Evolutionary conservation across 2,329 filamentous ascomycete species (phyloP).

Genomic region (Colletotrichum neosansevieriae): DNA sequence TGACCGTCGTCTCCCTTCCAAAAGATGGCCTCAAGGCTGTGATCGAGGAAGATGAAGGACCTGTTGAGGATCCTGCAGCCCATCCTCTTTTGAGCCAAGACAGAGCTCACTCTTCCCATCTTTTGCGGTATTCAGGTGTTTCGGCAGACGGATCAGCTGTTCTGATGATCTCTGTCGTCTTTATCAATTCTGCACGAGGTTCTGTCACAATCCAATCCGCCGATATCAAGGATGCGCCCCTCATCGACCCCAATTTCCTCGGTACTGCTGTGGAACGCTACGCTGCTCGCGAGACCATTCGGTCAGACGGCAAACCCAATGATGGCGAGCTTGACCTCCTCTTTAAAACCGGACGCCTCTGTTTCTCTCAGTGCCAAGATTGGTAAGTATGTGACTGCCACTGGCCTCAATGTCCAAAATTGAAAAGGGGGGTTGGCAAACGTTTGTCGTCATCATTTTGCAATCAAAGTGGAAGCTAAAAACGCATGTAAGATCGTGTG

Average conservation of each 20-base stretch:
- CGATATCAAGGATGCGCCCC: constrained; percentile 39
- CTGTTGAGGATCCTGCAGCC: constrained; percentile 45
- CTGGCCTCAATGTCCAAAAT: no score
- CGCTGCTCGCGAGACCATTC: constrained; percentile 44
- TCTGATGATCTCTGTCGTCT: constrained; percentile 17
- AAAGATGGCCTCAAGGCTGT: constrained; percentile 47
- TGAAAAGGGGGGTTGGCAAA: no score
- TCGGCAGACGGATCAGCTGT: constrained; percentile 11
- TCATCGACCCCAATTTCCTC: constrained; percentile 49
- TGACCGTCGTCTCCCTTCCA: constrained; percentile 47
- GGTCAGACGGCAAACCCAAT: no score
- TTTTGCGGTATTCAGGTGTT: constrained; percentile 18
- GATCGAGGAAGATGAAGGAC: constrained; percentile 50
- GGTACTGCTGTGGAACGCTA: constrained; percentile 48
- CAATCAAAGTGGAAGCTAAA: no score
- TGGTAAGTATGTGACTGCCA: no score
- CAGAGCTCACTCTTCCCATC: constrained; percentile 18
- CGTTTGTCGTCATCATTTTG: no score
- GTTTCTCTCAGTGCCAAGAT: no score
- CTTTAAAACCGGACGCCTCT: no score
- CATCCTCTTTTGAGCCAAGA: constrained; percentile 48
- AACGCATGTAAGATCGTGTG: no score
- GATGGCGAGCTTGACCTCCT: no score
- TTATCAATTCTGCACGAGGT: constrained; percentile 46
- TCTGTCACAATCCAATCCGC: constrained; percentile 43